phyloP scores from a whole-genome alignment of 192 early-diverging fungal species.

The Spizellomyces punctatus region DNA sequence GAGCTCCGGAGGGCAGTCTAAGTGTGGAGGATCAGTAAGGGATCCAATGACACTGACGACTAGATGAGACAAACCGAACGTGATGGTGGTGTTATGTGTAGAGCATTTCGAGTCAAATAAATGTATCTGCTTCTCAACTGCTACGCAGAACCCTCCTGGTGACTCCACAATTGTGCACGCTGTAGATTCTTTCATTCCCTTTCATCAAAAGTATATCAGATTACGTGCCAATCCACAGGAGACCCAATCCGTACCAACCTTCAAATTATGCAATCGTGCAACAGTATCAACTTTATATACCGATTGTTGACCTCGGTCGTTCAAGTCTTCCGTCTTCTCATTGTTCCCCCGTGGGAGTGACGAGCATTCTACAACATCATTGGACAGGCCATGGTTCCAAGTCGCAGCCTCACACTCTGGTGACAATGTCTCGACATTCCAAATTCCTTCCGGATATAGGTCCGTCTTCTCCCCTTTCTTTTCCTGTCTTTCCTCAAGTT shows the following conservation, averaged over 20 bases:
- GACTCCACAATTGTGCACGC: conserved; percentile 10
- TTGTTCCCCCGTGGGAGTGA: too few species aligned
- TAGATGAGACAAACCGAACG: not conserved
- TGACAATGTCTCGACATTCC: too few species aligned
- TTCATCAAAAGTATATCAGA: not conserved
- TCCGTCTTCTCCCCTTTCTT: too few species aligned
- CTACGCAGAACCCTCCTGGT: conserved; percentile 4
- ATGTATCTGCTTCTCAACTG: conserved; percentile 5
- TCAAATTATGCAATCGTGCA: not conserved
- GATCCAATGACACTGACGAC: not conserved
- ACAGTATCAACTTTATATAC: conserved; percentile 6
- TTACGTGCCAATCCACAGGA: not conserved
- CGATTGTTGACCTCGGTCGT: too few species aligned
- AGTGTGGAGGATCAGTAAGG: not conserved
- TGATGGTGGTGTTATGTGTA: conserved; percentile 11
- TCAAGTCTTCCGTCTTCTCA: too few species aligned
- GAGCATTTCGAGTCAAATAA: conserved; percentile 20
- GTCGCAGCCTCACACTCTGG: too few species aligned
- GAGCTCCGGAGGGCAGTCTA: conserved; percentile 16
- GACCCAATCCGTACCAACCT: not conserved
- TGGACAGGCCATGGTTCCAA: too few species aligned
- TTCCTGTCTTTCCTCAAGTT: too few species aligned
- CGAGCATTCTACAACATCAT: too few species aligned
- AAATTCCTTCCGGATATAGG: too few species aligned
- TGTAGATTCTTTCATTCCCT: not conserved